Evolutionary conservation across 2,329 filamentous ascomycete species (phyloP).

Genomic region (Zymoseptoria ardabiliae): DNA sequence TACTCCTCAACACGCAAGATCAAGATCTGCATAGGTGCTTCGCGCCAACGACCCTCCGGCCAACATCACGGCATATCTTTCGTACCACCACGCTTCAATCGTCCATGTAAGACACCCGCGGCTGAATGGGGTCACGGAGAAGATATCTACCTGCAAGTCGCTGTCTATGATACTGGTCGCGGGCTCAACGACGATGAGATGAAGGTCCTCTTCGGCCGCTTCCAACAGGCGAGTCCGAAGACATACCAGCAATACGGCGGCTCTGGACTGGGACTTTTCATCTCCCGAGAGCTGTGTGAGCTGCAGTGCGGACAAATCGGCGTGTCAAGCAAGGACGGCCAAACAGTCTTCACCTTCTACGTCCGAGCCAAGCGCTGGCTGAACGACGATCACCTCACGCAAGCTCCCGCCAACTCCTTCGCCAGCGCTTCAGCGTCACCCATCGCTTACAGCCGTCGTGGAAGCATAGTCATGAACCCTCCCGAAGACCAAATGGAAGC

Average conservation of each 20-base stretch:
- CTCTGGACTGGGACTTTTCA: slow-evolving; percentile 39
- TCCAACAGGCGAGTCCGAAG: slow-evolving; percentile 31
- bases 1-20: slow-evolving; percentile 30
- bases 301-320: slow-evolving; percentile 40
- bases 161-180: slow-evolving; percentile 37
- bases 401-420: slow-evolving; percentile 7
- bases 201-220: slow-evolving; percentile 37
- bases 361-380: slow-evolving; percentile 30
- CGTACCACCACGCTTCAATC: slow-evolving; percentile 21
- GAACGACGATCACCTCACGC: slow-evolving; percentile 1
- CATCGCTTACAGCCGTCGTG: slow-evolving; percentile 17
- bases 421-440: slow-evolving; percentile 22
- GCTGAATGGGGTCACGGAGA: slow-evolving; percentile 32
- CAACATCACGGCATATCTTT: slow-evolving; percentile 29
- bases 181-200: slow-evolving; percentile 36
- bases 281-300: slow-evolving; percentile 40
- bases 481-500: slow-evolving; percentile 4
- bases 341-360: slow-evolving; percentile 42
- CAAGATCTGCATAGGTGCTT: slow-evolving; percentile 33
- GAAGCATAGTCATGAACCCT: slow-evolving; percentile 15
- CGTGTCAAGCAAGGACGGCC: slow-evolving; percentile 32
- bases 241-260: slow-evolving; percentile 37
- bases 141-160: slow-evolving; percentile 35
- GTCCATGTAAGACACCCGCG: slow-evolving; percentile 13
- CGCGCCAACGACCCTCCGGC: slow-evolving; percentile 26